Conservation (phyloP, 2,329 filamentous ascomycete species). For the Periconia sp. region DNA sequence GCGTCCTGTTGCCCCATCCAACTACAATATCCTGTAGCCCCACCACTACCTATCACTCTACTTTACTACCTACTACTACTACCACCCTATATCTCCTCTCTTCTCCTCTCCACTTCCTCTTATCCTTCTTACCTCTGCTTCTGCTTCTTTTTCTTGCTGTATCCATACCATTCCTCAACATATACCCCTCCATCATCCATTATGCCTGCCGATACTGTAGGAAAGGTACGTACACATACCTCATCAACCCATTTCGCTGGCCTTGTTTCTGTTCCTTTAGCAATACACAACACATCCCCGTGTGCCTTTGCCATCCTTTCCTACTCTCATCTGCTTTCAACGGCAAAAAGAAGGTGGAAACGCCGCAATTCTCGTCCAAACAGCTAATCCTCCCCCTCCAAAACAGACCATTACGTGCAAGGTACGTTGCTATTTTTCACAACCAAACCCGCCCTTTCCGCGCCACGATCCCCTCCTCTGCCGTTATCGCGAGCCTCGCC, state of each 20-base stretch:
- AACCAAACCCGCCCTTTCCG: background rate
- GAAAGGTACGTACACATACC: conserved; percentile 49
- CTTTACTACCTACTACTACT: background rate
- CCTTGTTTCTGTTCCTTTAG: conserved; percentile 6
- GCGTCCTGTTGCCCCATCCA: no score
- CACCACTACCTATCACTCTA: no score
- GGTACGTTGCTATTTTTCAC: conserved; percentile 68
- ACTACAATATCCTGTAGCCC: no score
- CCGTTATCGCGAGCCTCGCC: conserved; percentile 3
- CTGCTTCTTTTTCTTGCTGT: conserved; percentile 11
- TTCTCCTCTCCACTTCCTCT: no score
- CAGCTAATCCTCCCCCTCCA: background rate
- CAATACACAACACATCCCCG: background rate
- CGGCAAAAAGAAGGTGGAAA: background rate
- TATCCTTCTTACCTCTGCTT: background rate
- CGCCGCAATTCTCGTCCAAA: background rate
- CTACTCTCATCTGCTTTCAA: background rate
- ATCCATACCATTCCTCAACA: conserved; percentile 4
- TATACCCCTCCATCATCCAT: conserved; percentile 15
- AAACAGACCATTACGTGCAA: conserved; percentile 88
- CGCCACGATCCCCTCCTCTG: background rate
- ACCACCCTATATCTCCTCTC: background rate
- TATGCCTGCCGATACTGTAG: conserved; percentile 59
- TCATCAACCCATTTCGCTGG: no score
- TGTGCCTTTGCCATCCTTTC: background rate